These are phyloP conservation scores for Vicia sativa DNA, from an alignment of 306 rosid species.

Conservation along the genomic window DNA sequence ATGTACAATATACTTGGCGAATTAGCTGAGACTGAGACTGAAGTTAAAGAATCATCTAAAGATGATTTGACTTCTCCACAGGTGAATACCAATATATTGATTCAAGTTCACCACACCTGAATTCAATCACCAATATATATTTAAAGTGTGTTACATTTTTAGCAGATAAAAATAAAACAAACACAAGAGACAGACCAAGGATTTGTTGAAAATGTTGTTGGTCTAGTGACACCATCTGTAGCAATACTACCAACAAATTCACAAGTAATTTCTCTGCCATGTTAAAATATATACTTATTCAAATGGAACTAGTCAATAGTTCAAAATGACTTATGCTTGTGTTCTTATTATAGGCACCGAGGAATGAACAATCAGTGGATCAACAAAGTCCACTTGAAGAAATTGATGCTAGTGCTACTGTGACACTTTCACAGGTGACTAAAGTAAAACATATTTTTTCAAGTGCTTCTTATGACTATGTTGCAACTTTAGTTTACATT, in stretches of 20 bases:
- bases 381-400: background rate
- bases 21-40: background rate
- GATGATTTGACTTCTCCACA: background rate
- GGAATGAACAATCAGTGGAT: background rate
- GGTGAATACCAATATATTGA: background rate
- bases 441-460: too few species aligned
- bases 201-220: background rate
- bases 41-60: background rate
- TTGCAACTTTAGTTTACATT: too few species aligned
- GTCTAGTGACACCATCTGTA: background rate
- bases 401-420: background rate
- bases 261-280: background rate
- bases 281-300: background rate
- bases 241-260: background rate
- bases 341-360: background rate
- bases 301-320: background rate
- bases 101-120: background rate
- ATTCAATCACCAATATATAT: background rate
- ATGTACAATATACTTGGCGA: too few species aligned
- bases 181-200: constrained; percentile 24
- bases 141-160: background rate
- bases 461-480: too few species aligned
- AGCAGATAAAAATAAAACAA: background rate
- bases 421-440: background rate
- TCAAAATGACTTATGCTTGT: background rate